These are phyloP conservation scores for Didymella arachidicola DNA, from an alignment of 2,329 filamentous ascomycete genomes.

Conservation along the genomic window DNA sequence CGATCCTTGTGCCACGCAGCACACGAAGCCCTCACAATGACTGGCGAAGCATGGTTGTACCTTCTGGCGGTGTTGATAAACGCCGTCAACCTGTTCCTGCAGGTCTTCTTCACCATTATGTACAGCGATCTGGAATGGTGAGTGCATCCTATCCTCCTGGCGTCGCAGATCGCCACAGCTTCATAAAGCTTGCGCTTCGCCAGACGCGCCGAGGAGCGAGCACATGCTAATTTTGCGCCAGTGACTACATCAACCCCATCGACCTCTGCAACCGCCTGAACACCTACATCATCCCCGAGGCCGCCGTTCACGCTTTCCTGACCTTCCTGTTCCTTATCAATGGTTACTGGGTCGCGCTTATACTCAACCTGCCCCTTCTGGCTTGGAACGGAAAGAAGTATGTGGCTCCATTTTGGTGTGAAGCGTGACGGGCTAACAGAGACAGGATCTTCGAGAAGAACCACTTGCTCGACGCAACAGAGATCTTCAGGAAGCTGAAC, in stretches of 20 bases:
- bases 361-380: slow-evolving; percentile 90
- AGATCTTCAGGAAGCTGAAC: slow-evolving; percentile 99
- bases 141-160: slow-evolving; percentile 50
- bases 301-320: slow-evolving; percentile 94
- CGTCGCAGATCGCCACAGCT: not conserved
- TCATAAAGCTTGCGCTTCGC: not conserved
- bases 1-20: slow-evolving; percentile 32
- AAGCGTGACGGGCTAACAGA: slow-evolving; percentile 42
- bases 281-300: slow-evolving; percentile 99
- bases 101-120: slow-evolving; percentile 99
- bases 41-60: slow-evolving; percentile 98
- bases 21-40: slow-evolving; percentile 69
- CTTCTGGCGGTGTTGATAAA: slow-evolving; percentile 98
- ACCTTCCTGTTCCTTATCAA: slow-evolving; percentile 97
- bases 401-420: slow-evolving; percentile 49
- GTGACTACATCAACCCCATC: slow-evolving; percentile 99
- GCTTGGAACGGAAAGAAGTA: slow-evolving; percentile 99
- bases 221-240: slow-evolving; percentile 55
- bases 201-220: slow-evolving; percentile 7
- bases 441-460: slow-evolving; percentile 93
- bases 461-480: slow-evolving; percentile 94
- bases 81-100: slow-evolving; percentile 98
- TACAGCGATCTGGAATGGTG: slow-evolving; percentile 99
- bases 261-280: slow-evolving; percentile 99
- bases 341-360: slow-evolving; percentile 93